Conservation (phyloP, 2,329 filamentous ascomycete genomes). For the Aphanocladium album region DNA sequence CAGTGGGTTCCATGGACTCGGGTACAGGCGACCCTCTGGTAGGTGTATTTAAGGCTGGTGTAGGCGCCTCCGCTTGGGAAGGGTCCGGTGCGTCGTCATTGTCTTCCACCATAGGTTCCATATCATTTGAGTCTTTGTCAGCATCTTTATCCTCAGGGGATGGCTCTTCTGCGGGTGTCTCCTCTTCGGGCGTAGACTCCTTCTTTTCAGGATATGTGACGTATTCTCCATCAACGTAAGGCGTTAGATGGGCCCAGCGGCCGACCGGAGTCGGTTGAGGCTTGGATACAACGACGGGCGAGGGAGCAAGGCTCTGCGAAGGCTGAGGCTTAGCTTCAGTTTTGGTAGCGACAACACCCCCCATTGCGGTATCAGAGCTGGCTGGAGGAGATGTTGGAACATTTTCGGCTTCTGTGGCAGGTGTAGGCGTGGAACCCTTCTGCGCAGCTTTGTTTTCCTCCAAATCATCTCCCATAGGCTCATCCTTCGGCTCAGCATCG, state of each 20-base stretch:
- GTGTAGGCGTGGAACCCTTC: neutral
- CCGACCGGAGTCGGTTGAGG: slow-evolving; percentile 27
- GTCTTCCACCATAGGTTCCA: slow-evolving; percentile 20
- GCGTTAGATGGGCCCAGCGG: slow-evolving; percentile 35
- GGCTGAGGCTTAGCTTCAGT: neutral
- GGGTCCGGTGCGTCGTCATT: slow-evolving; percentile 19
- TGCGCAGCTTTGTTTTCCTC: neutral
- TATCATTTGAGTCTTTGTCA: slow-evolving; percentile 21
- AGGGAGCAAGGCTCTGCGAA: neutral
- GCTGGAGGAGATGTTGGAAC: neutral
- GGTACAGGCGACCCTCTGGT: slow-evolving; percentile 33
- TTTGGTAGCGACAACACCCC: neutral
- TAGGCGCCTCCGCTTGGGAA: slow-evolving; percentile 28
- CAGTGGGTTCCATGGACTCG: slow-evolving; percentile 34
- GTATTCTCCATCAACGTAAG: slow-evolving; percentile 36
- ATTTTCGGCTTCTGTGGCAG: neutral
- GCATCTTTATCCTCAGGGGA: slow-evolving; percentile 23
- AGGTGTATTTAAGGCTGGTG: slow-evolving; percentile 34
- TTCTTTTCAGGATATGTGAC: slow-evolving; percentile 36
- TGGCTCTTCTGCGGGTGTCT: slow-evolving; percentile 25
- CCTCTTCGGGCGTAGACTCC: slow-evolving; percentile 26
- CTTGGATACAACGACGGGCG: slow-evolving; percentile 17
- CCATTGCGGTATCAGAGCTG: slow-evolving; percentile 7
- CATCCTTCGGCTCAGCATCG: neutral
- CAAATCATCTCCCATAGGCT: neutral